Conservation (phyloP, 768 basidiomycete genomes). For the Suillus variegatus region DNA sequence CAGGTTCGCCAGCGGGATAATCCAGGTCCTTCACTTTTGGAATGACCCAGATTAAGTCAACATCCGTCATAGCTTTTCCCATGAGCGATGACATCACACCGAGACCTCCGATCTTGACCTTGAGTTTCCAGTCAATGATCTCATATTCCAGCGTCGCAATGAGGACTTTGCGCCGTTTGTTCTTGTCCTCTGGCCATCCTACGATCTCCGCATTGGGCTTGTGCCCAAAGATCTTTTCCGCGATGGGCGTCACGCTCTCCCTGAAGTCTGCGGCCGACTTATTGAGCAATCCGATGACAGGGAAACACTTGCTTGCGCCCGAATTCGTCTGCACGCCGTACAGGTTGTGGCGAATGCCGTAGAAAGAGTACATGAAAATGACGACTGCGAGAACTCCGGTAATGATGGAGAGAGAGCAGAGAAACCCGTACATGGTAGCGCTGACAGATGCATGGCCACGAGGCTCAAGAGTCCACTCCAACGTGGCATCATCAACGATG, state of each 20-base stretch:
- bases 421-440: slow-evolving; percentile 84
- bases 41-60: slow-evolving; percentile 90
- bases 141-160: slow-evolving; percentile 95
- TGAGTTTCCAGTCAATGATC: slow-evolving; percentile 95
- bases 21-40: slow-evolving; percentile 96
- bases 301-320: slow-evolving; percentile 78
- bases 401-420: slow-evolving; percentile 80
- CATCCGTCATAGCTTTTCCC: slow-evolving; percentile 98
- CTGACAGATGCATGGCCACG: slow-evolving; percentile 81
- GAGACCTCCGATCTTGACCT: slow-evolving; percentile 98
- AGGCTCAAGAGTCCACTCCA: slow-evolving; percentile 79
- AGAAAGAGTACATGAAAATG: slow-evolving; percentile 95
- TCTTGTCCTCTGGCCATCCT: slow-evolving; percentile 95
- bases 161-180: slow-evolving; percentile 88
- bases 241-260: slow-evolving; percentile 52
- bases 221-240: slow-evolving; percentile 69
- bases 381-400: slow-evolving; percentile 82
- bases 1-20: slow-evolving; percentile 88
- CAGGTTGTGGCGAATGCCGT: slow-evolving; percentile 92
- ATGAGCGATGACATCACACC: slow-evolving; percentile 98
- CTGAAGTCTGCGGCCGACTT: slow-evolving; percentile 74
- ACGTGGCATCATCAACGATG: slow-evolving; percentile 71
- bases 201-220: slow-evolving; percentile 74
- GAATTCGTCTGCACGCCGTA: slow-evolving; percentile 81
- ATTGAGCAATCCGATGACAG: slow-evolving; percentile 70